Evolutionary conservation across 2,329 filamentous ascomycete species (phyloP), one percentile per base, ranked within the genome.

Genomic region (Daldinia sp.): DNA sequence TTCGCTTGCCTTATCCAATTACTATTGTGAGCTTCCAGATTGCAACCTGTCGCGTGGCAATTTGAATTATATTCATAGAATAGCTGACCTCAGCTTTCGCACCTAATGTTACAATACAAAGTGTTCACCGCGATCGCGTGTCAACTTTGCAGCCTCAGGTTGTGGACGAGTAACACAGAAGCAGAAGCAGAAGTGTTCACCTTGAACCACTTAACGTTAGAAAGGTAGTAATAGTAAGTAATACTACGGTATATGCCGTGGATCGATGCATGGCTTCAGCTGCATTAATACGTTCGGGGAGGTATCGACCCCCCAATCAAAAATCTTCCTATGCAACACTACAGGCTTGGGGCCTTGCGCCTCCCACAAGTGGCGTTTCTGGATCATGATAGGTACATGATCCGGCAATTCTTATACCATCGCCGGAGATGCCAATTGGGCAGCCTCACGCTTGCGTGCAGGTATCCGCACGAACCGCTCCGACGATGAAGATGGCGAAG

Each of bases 11-110:
- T 39, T 55, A 12, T 44, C 64, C 67, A 70, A 67, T 67, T 12
- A 26, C 23, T 53, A 23, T 28, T 1, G 18, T 41, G 10, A 13
- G 23, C 37, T 44, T 42, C n/a, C 20, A 23, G 50, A 39, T 18
- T 37, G 33, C 18, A 46, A 44, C 64, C 26, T 48, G 57, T 66
- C 65, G 60, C 41, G 65, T 66, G 60, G 44, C 65, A 59, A 55
- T 44, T n/a, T 69, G 48, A 37, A 35, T 54, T 62, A 65, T 53
- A 58, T 26, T 26, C 20, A 33, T 51, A 50, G 20, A 12, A 51
- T 10, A 51, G 26, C 68, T 71, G 68, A 66, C 65, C 62, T 71
- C 68, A 71, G 65, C 68, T 71, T 35, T n/a, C 44, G 39, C 37
- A 23, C 20, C 20, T 23, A 51, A 53, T 48, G 23, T 35, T 63